A percentile compares a stretch with the other conserved stretches of the same genome.
These are phyloP conservation scores for Penicillium steckii DNA, from an alignment of 495 filamentous ascomycete species.

Conservation along the genomic window DNA sequence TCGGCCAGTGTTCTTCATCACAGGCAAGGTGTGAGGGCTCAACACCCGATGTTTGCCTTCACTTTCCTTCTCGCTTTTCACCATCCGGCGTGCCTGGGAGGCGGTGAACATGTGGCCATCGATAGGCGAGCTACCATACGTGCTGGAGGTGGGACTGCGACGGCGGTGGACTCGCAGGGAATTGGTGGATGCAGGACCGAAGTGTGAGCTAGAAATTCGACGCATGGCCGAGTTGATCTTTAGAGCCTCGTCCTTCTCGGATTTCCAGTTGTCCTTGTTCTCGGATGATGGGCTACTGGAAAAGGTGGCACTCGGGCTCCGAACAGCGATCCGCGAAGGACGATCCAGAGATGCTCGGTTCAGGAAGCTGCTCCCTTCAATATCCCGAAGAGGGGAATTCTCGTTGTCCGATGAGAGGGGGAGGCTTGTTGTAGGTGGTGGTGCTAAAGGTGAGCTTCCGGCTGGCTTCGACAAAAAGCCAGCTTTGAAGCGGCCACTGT, in stretches of 20 bases:
- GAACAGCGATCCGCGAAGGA: slow-evolving; percentile 49
- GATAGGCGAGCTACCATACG: slow-evolving; percentile 54
- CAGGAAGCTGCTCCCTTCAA: slow-evolving; percentile 57
- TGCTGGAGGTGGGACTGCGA: slow-evolving; percentile 59
- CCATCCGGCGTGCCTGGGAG: slow-evolving; percentile 68
- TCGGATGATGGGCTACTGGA: slow-evolving; percentile 40
- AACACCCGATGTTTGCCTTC: slow-evolving; percentile 58
- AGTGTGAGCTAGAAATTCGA: slow-evolving; percentile 45
- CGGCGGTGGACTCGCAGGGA: slow-evolving; percentile 53
- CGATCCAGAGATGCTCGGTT: slow-evolving; percentile 53
- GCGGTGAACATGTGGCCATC: slow-evolving; percentile 65
- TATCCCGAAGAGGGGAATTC: slow-evolving; percentile 64
- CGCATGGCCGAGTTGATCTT: slow-evolving; percentile 65
- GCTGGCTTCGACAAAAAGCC: slow-evolving; percentile 82
- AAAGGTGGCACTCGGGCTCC: slow-evolving; percentile 47
- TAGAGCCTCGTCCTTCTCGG: slow-evolving; percentile 56
- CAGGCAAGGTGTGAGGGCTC: slow-evolving; percentile 61
- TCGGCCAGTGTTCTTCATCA: slow-evolving; percentile 58
- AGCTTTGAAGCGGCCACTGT: slow-evolving; percentile 81
- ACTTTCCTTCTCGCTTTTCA: slow-evolving; percentile 60
- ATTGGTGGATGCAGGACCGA: slow-evolving; percentile 24
- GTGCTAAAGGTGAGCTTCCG: slow-evolving; percentile 59
- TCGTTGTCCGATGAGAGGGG: slow-evolving; percentile 59
- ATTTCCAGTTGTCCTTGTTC: slow-evolving; percentile 43
- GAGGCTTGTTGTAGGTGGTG: slow-evolving; percentile 59